phyloP scores from a whole-genome alignment of 371 early-diverging fungal genomes.

The Parasitella parasitica region DNA sequence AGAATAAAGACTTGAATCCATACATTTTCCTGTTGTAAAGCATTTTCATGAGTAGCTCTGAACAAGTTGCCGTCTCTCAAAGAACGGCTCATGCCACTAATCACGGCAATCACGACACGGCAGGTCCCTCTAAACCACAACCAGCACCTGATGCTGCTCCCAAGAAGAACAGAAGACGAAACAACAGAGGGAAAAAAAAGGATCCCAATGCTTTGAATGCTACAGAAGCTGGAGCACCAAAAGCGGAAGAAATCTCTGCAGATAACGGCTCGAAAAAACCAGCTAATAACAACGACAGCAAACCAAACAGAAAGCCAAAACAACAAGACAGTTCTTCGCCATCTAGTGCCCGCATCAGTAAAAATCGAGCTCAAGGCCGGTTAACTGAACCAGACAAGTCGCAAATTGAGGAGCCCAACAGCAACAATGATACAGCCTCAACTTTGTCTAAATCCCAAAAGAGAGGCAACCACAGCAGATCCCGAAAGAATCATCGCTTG shows the following conservation, averaged over 20 bases:
- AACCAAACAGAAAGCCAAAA: not conserved
- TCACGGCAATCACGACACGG: not conserved
- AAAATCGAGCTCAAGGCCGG: constrained; percentile 41
- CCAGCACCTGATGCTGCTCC: not conserved
- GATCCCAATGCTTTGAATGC: constrained; percentile 11
- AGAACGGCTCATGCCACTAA: not conserved
- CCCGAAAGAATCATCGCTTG: constrained; percentile 3
- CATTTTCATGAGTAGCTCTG: constrained; percentile 2
- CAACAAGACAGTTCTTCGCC: not conserved
- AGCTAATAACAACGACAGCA: not conserved
- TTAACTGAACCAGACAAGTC: constrained; percentile 20
- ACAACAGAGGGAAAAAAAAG: constrained; percentile 13
- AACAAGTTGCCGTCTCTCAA: not conserved
- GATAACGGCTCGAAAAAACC: not conserved
- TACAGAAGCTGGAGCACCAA: constrained; percentile 9
- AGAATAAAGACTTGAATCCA: not conserved
- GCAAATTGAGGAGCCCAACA: not conserved
- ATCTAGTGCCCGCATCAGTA: constrained; percentile 11
- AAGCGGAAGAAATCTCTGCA: not conserved
- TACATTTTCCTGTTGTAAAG: not conserved
- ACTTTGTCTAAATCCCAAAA: not conserved
- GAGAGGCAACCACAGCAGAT: constrained; percentile 3
- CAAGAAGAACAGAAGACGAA: constrained; percentile 11
- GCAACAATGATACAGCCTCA: not conserved
- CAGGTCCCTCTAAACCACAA: not conserved